These are phyloP conservation scores for Aspergillus ustus DNA, from an alignment of 2,329 filamentous ascomycete genomes.

Conservation along the genomic window DNA sequence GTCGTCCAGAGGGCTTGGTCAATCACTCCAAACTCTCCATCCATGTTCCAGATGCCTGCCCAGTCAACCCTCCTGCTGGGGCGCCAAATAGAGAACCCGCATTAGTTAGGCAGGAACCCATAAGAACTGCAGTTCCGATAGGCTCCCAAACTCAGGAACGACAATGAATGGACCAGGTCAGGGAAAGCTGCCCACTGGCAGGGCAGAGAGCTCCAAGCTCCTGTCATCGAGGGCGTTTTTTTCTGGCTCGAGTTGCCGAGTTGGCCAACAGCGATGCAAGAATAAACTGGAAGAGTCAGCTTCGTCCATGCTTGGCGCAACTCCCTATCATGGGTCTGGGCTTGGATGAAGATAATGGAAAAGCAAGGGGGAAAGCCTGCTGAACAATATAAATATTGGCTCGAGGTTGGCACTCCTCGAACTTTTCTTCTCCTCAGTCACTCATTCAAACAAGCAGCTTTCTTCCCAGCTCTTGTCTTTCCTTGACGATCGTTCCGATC, in stretches of 20 bases:
- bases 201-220: conserved; percentile 4
- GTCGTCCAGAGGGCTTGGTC: not conserved
- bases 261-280: not conserved
- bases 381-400: conserved; percentile 17
- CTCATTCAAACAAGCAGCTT: conserved; percentile 15
- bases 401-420: not conserved
- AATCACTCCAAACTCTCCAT: not conserved
- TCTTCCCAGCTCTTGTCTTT: conserved; percentile 12
- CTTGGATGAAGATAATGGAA: not conserved
- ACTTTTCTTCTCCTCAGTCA: conserved; percentile 8
- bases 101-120: not conserved
- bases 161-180: not conserved
- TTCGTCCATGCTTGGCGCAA: not conserved
- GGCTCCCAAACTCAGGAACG: conserved; percentile 9
- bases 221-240: conserved; percentile 1
- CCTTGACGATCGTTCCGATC: conserved; percentile 15
- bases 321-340: conserved; percentile 9
- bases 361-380: not conserved
- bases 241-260: not conserved
- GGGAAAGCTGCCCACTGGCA: not conserved
- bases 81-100: conserved; percentile 4
- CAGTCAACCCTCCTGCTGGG: not conserved
- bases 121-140: conserved; percentile 5
- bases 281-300: conserved; percentile 8
- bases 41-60: not conserved